Evolutionary conservation across 2,329 filamentous ascomycete species (phyloP), one percentile per base, ranked within the genome.

Genomic region (Fusarium napiforme): DNA sequence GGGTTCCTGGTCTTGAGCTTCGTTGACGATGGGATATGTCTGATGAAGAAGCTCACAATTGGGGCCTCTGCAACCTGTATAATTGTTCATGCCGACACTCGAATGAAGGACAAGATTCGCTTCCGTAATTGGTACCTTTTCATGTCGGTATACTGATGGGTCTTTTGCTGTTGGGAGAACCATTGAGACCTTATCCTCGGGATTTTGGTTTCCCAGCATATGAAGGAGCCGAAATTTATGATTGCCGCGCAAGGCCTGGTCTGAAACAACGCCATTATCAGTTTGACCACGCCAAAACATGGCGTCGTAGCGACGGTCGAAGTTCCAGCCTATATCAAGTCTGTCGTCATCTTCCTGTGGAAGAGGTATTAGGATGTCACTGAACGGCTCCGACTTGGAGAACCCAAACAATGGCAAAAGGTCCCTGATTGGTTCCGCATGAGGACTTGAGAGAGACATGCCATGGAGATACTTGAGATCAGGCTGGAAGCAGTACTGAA

Each of bases 201-300:
- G 77, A 14, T 88, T 88, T 42, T 90, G 87, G 62, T 89, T 89
- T 77, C 90, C 91, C 65, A 89, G 81, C 28, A 93, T 84, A 78
- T 95, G 91, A n/a, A 93, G 85, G 26, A 96, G 86, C 15, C 94
- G 91, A 76, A 94, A 78, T 85, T 90, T 79, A 84, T 90, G 92
- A 87, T 93, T 83, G 82, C 93, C 84, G 82, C 89, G 92, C 83
- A 95, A 74, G 80, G 87, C 72, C 83, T 90, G 78, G 75, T 85
- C 71, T 79, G 83, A 83, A 28, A 79, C 85, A 82, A 70, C 85
- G 79, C 76, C 87, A 83, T 91, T 88, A 7, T 87, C 88, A 5
- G 92, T 90, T 16, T 87, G 86, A n/a, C 92, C 93, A 57, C 93
- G 90, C 93, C 93, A 97, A 81, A 93, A 93, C 7, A 96, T 84